Conservation (phyloP, 2,329 filamentous ascomycete genomes). For the Allantophomopsis cytisporea region DNA sequence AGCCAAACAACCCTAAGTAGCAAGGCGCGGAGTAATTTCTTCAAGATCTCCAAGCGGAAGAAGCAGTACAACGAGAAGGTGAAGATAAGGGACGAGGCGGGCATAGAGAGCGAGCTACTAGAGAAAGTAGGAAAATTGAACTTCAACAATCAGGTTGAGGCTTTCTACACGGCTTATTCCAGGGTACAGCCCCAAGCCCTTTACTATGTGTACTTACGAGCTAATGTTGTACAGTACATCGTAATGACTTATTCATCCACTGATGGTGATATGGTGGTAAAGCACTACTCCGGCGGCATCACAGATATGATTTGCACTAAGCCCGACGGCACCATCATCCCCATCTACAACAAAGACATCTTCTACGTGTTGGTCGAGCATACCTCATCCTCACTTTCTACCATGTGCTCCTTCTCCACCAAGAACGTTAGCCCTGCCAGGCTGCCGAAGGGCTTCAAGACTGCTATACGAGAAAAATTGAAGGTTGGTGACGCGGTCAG, state of each 20-base stretch:
- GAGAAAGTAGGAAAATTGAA: conserved; percentile 18
- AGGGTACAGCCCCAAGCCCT: conserved; percentile 13
- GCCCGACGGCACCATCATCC: conserved; percentile 16
- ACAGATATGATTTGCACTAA: conserved; percentile 29
- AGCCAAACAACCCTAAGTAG: neutral
- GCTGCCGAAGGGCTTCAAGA: conserved; percentile 28
- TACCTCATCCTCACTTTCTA: conserved; percentile 24
- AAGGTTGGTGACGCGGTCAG: conserved; percentile 12
- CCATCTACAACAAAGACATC: conserved; percentile 32
- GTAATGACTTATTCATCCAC: conserved; percentile 19
- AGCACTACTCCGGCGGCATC: conserved; percentile 31
- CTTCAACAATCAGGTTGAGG: conserved; percentile 23
- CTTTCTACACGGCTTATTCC: conserved; percentile 28
- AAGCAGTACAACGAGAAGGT: conserved; percentile 3
- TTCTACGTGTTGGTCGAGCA: conserved; percentile 38
- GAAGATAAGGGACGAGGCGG: conserved; percentile 21
- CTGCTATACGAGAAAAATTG: conserved; percentile 23
- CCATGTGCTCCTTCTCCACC: no score
- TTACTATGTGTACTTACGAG: neutral
- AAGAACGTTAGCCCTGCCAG: no score
- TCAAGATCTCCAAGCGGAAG: conserved; percentile 14
- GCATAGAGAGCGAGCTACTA: conserved; percentile 23
- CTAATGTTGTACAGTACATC: conserved; percentile 19
- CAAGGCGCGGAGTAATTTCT: conserved; percentile 11
- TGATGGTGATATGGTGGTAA: conserved; percentile 21